A percentile compares a stretch with the other conserved stretches of the same genome.
phyloP scores from a whole-genome alignment of 1,284 basidiomycete genomes.

The Peniophora sp. region DNA sequence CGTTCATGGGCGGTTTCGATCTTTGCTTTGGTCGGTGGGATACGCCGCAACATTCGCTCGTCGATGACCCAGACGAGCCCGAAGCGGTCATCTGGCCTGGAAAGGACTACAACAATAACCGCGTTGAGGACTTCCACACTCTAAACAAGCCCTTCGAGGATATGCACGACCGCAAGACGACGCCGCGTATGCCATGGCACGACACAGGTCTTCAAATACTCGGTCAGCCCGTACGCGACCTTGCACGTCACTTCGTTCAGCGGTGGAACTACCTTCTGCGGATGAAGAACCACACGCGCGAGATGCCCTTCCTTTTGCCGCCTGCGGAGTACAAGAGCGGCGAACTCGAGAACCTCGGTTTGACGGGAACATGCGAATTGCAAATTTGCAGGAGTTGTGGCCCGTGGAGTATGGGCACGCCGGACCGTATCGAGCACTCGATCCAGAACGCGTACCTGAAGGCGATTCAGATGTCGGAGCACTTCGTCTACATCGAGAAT shows the following conservation, averaged over 20 bases:
- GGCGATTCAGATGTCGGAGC: constrained; percentile 92
- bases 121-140: constrained; percentile 82
- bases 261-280: constrained; percentile 90
- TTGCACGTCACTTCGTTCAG: constrained; percentile 93
- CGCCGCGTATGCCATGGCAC: constrained; percentile 98
- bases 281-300: constrained; percentile 89
- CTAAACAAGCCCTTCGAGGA: constrained; percentile 91
- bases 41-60: constrained; percentile 87
- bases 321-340: constrained; percentile 86
- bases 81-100: constrained; percentile 77
- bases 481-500: constrained; percentile 94
- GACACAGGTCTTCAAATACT: constrained; percentile 94
- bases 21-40: constrained; percentile 95
- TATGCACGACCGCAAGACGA: constrained; percentile 85
- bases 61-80: constrained; percentile 71
- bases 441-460: constrained; percentile 94
- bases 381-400: constrained; percentile 95
- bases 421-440: constrained; percentile 81
- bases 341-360: constrained; percentile 74
- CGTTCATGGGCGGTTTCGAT: constrained; percentile 97
- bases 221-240: constrained; percentile 92
- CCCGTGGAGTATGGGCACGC: constrained; percentile 93
- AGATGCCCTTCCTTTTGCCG: constrained; percentile 93
- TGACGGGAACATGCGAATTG: constrained; percentile 95
- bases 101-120: constrained; percentile 91